Evolutionary conservation across 1,284 basidiomycete genomes (phyloP).

Genomic region (Dichomitus squalens): DNA sequence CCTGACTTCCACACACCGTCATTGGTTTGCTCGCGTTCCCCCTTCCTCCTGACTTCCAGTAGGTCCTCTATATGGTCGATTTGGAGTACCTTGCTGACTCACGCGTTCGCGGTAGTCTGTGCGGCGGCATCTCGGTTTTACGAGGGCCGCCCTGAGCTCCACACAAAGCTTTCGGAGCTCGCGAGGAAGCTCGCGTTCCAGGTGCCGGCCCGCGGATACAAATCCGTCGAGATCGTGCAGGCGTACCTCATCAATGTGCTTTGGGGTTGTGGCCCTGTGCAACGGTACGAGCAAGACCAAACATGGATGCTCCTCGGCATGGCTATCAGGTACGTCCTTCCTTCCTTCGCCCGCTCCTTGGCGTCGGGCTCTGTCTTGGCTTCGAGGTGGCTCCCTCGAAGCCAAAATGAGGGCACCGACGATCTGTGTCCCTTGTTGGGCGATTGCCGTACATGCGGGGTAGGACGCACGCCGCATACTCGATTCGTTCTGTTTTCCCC

Average conservation of each 20-base stretch:
- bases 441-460: conserved; percentile 9
- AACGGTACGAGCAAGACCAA: conserved; percentile 94
- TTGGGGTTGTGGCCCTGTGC: conserved; percentile 91
- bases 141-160: conserved; percentile 80
- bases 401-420: conserved; percentile 10
- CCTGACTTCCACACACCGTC: conserved; percentile 89
- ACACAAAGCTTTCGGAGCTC: conserved; percentile 78
- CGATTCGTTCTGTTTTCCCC: conserved; percentile 17
- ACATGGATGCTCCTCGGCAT: conserved; percentile 92
- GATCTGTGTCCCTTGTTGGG: conserved; percentile 16
- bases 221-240: conserved; percentile 94
- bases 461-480: conserved; percentile 13
- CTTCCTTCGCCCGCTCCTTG: background rate
- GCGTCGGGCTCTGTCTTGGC: background rate
- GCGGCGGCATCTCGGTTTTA: conserved; percentile 94
- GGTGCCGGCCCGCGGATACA: conserved; percentile 85
- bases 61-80: conserved; percentile 36
- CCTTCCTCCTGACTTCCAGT: conserved; percentile 93
- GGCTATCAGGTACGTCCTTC: conserved; percentile 65
- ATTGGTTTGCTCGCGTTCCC: conserved; percentile 88
- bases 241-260: conserved; percentile 83
- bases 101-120: conserved; percentile 62
- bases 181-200: conserved; percentile 92
- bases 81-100: conserved; percentile 4
- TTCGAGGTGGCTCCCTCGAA: no score